Conservation (phyloP, 2,329 filamentous ascomycete genomes). For the Thelonectria rubi region DNA sequence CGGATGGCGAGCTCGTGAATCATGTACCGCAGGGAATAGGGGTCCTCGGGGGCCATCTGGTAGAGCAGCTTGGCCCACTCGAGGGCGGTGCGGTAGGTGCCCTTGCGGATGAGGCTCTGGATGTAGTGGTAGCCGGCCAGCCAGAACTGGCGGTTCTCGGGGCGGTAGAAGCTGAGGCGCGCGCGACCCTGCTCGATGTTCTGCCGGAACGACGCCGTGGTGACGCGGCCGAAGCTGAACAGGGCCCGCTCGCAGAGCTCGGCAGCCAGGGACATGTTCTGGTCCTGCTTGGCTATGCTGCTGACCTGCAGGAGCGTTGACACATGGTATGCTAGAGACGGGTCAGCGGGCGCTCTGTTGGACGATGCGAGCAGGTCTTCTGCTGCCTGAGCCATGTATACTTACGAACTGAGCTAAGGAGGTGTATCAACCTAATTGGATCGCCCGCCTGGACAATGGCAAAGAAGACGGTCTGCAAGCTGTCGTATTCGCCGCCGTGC, state of each 20-base stretch:
- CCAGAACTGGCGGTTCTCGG: slow-evolving; percentile 93
- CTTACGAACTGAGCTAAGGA: slow-evolving; percentile 62
- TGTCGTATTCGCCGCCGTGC: slow-evolving; percentile 78
- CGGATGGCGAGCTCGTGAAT: slow-evolving; percentile 88
- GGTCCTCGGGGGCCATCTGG: slow-evolving; percentile 78
- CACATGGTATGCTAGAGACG: slow-evolving; percentile 78
- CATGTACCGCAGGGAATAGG: slow-evolving; percentile 82
- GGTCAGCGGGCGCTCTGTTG: slow-evolving; percentile 4
- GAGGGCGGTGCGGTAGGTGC: slow-evolving; percentile 91
- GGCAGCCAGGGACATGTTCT: slow-evolving; percentile 84
- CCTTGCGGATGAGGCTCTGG: slow-evolving; percentile 83
- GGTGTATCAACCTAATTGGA: slow-evolving; percentile 80
- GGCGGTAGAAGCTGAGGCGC: slow-evolving; percentile 79
- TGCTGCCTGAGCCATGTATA: slow-evolving; percentile 19
- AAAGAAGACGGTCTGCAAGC: slow-evolving; percentile 79
- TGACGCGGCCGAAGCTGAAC: slow-evolving; percentile 91
- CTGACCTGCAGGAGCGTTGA: slow-evolving; percentile 94
- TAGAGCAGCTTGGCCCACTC: slow-evolving; percentile 93
- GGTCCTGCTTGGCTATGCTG: slow-evolving; percentile 89
- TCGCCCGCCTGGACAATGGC: slow-evolving; percentile 83
- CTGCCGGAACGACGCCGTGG: slow-evolving; percentile 82
- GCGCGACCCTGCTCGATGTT: slow-evolving; percentile 81
- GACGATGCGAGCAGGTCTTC: not conserved
- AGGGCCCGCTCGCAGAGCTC: slow-evolving; percentile 91
- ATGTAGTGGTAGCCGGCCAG: slow-evolving; percentile 91